phyloP scores from a whole-genome alignment of 306 rosid species.

The Acacia confusa region DNA sequence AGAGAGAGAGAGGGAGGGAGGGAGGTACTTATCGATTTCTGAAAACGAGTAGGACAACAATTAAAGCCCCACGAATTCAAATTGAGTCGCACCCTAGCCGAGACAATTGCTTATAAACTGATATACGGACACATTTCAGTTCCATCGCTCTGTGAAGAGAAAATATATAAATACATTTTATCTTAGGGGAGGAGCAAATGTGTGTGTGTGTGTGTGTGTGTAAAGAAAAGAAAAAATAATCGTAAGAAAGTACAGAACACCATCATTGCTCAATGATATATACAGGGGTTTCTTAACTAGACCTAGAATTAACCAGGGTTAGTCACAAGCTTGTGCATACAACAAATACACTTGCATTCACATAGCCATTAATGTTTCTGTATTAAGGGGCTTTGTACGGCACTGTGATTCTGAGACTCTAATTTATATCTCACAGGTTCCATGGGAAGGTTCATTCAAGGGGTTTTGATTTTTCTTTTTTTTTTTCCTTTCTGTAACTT shows the following conservation, averaged over 20 bases:
- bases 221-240: constrained; percentile 24
- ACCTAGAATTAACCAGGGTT: constrained; percentile 58
- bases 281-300: constrained; percentile 50
- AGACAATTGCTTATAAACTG: constrained; percentile 45
- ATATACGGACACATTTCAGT: background rate
- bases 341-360: background rate
- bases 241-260: constrained; percentile 61
- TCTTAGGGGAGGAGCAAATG: constrained; percentile 10
- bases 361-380: constrained; percentile 52
- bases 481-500: background rate
- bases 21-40: constrained; percentile 57
- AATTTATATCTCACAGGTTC: constrained; percentile 36
- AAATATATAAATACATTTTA: background rate
- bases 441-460: background rate
- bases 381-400: constrained; percentile 39
- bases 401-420: constrained; percentile 36
- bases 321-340: constrained; percentile 46
- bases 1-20: constrained; percentile 38
- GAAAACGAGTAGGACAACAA: constrained; percentile 71
- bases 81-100: constrained; percentile 51
- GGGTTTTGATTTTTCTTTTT: background rate
- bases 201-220: background rate
- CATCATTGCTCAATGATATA: constrained; percentile 93
- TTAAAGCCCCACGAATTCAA: constrained; percentile 52
- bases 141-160: constrained; percentile 5